These are phyloP conservation scores for Cladophialophora bantiana DNA, from an alignment of 2,329 filamentous ascomycete genomes.

Conservation along the genomic window DNA sequence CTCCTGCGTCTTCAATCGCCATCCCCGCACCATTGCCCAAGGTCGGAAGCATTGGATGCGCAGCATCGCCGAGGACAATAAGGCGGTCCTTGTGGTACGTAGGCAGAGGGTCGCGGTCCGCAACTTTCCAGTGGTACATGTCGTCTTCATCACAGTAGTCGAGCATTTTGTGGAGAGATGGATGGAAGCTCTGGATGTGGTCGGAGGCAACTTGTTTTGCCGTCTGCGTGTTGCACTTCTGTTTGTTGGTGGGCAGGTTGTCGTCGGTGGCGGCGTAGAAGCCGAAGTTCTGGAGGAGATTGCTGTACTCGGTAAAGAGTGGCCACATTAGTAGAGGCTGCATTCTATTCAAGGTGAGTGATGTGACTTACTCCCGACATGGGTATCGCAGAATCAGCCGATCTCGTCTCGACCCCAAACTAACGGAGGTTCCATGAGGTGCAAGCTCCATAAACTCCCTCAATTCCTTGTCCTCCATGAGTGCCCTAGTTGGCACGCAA, in stretches of 20 bases:
- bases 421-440: not conserved
- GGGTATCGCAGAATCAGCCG: slow-evolving; percentile 22
- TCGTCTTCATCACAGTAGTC: slow-evolving; percentile 13
- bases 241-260: not conserved
- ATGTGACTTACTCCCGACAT: slow-evolving; percentile 18
- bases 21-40: slow-evolving; percentile 49
- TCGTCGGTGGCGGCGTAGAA: not conserved
- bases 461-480: not conserved
- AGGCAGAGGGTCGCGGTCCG: slow-evolving; percentile 33
- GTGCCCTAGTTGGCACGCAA: not conserved
- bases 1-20: slow-evolving; percentile 48
- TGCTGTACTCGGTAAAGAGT: not conserved
- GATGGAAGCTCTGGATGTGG: slow-evolving; percentile 15
- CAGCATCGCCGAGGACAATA: slow-evolving; percentile 50
- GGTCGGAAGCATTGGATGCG: slow-evolving; percentile 49
- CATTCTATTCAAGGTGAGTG: not conserved
- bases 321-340: not conserved
- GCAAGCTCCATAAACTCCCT: slow-evolving; percentile 2
- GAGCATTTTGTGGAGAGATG: slow-evolving; percentile 17
- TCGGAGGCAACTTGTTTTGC: slow-evolving; percentile 22
- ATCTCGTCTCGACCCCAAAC: slow-evolving; percentile 7
- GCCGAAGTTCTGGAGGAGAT: not conserved
- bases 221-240: slow-evolving; percentile 12
- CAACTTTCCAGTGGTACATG: slow-evolving; percentile 17
- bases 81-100: slow-evolving; percentile 43